Evolutionary conservation across 116 monocot genomes (phyloP), one percentile per base, ranked within the genome.

Genomic region (Iris pallida): DNA sequence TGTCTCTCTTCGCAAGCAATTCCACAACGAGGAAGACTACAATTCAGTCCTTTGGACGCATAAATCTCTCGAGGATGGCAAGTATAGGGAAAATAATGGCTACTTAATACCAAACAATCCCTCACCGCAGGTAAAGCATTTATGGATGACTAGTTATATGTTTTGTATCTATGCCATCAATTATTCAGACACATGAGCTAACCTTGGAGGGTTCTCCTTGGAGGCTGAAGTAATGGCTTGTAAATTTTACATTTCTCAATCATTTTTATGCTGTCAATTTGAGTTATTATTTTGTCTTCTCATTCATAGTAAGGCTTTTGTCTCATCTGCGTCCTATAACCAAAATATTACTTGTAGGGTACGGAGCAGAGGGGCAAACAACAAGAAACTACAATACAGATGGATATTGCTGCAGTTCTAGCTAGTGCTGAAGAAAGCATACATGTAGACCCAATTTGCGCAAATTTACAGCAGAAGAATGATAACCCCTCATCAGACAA

Each of bases 1-100:
- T 69, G 56, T 74, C 63, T 88, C 93, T 55, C 88, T 93, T 55
- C 69, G 86, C 19, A 93, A 84, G 63, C 90, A 93, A 71, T 90
- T 85, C 60, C 86, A 82, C 53, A 78, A 84, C 51, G 98, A 90
- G 8, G 87, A 82, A 72, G 88, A 88, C 3, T 65, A 73, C 58
- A 69, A 62, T 77, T 75, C 70, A 45, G 60, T 64, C 57, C 54
- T 65, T 20, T 92, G 79, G 70, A 61, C 85, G 61, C 85, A 73
- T 16, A 91, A 79, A 76, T 63, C 79, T 68, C 20, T 76, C 30
- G 92, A 79, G 44, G 84, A 83, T 60, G 90, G 77, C 4, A 96
- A 85, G 69, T 59, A 73, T 30, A 83, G 75, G 64, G 80, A 74
- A 14, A 70, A 47, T 11, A 78, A 75, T 44, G 70, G 81, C 65